A percentile compares a stretch with the other conserved stretches of the same genome.
phyloP scores from a whole-genome alignment of 805 yeast genomes.

The Teunomyces cretensis region DNA sequence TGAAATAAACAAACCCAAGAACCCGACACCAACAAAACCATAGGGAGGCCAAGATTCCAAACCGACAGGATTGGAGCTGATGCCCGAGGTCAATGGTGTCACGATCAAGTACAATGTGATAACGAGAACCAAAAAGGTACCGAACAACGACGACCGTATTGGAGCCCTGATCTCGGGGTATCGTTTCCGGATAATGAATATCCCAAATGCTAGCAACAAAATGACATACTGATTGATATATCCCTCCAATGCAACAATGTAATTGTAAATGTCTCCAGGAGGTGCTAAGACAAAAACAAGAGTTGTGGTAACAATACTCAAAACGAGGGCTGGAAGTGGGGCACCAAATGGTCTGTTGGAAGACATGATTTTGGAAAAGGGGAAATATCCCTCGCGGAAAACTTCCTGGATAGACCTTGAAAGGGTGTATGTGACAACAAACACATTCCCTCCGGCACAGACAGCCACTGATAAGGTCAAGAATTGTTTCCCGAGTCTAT shows the following conservation, averaged over 20 bases:
- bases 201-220: slow-evolving; percentile 54
- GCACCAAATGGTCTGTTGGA: slow-evolving; percentile 57
- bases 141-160: slow-evolving; percentile 49
- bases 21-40: slow-evolving; percentile 44
- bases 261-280: slow-evolving; percentile 50
- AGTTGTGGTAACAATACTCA: slow-evolving; percentile 44
- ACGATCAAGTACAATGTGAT: slow-evolving; percentile 49
- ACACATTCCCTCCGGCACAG: slow-evolving; percentile 62
- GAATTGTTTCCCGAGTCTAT: slow-evolving; percentile 50
- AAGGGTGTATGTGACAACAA: slow-evolving; percentile 58
- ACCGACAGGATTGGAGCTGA: slow-evolving; percentile 41
- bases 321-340: slow-evolving; percentile 51
- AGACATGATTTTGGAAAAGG: slow-evolving; percentile 51
- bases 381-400: slow-evolving; percentile 62
- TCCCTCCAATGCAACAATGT: slow-evolving; percentile 52
- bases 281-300: slow-evolving; percentile 41
- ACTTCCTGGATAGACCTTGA: slow-evolving; percentile 66
- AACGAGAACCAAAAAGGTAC: slow-evolving; percentile 46
- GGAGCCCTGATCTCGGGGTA: slow-evolving; percentile 50
- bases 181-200: slow-evolving; percentile 52
- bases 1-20: slow-evolving; percentile 42
- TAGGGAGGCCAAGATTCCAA: slow-evolving; percentile 48
- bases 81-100: slow-evolving; percentile 45
- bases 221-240: slow-evolving; percentile 52
- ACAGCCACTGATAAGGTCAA: slow-evolving; percentile 58